Base-by-base conservation (phyloP, 1,139 yeast species). In the Sugiyamaella xylanicola region DNA sequence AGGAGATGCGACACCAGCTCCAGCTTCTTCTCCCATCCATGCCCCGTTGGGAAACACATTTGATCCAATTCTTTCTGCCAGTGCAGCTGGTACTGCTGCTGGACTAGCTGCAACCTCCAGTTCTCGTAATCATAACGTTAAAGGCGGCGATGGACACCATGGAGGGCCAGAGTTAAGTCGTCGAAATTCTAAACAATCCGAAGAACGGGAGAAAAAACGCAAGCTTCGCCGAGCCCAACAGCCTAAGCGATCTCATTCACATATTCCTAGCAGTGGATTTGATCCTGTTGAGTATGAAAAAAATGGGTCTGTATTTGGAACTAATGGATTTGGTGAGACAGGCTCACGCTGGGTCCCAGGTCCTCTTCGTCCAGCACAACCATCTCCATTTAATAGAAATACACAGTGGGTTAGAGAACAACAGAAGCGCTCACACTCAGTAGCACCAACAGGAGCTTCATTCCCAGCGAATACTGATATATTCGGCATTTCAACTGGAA, bases 251-350 rank as follows among this genome's bases (percentile, higher is more conserved):
- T 48, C 52, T 3, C 37, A 25, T 2, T 32, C 46, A 13, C 39
- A 48, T 25, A 20, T 22, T 15, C 39, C 39, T 2, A 47, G 3
- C 37, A 37, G 44, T n/a, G 51, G 51, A 13, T 48, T 48, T 40
- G 52, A 48, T 15, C 42, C 35, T 19, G 29, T 25, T 2, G 42
- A 46, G 15, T 48, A 40, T 29, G 52, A 48, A n/a, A 48, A 48
- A 40, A 48, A 40, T 40, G 52, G 52, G n/a, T 37, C 43, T 7
- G 50, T 46, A 7, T 46, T 46, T 46, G 50, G 50, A 7, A 3
- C 21, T 3, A 46, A 32, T 35, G 41, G 42, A 3, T 32, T 46
- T 15, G 20, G 27, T 17, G 41, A 20, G 8, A 15, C 32, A 3
- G 40, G 22, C n/a, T 40, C 44, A n/a, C 37, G 49, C 21, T 39